Base-by-base conservation (phyloP, 345 rosid genomes). In the Citrus reticulata region DNA sequence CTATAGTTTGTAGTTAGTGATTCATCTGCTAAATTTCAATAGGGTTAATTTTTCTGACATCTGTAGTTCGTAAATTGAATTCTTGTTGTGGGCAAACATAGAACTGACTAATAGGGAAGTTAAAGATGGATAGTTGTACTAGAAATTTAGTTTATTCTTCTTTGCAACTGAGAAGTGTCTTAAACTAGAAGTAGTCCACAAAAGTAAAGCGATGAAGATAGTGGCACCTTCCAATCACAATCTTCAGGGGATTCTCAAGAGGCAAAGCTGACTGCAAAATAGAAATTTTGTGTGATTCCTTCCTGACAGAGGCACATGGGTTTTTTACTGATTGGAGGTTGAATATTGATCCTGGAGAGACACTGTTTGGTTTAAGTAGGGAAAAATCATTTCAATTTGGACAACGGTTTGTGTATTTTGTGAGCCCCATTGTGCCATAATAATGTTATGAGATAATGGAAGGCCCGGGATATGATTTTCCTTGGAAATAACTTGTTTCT, bases 261-360 rank as follows among this genome's bases (percentile, higher is more conserved):
- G 80, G 77, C 59, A 81, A 79, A 66, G 72, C 78, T 78, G 73
- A 81, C 79, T 72, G 54, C 74, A 19, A 77, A 77, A 32, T 54
- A 30, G 68, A 69, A 68, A 29, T n/a, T 19, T 49, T 72, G 80
- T 34, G 73, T 27, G 78, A 70, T 81, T 77, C 85, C 75, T 32
- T 54, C 77, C 84, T 75, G 83, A 65, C 84, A 81, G 34, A 69
- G 67, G 60, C 90, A 87, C 84, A 55, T 87, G 85, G 86, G 59
- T 60, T 80, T 61, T 72, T 73, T 63, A 46, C 80, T 78, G 79
- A 76, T 78, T 77, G 73, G 75, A 32, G 42, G 77, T 57, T 76
- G 68, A 79, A 73, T 55, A 67, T 40, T 25, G 73, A 74, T 29
- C 51, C 73, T 66, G 67, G 85, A 81, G 69, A 71, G 73, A 63